Base-by-base conservation (phyloP, 202 grass and related monocot species). In the Dendrocalamus latiflorus region DNA sequence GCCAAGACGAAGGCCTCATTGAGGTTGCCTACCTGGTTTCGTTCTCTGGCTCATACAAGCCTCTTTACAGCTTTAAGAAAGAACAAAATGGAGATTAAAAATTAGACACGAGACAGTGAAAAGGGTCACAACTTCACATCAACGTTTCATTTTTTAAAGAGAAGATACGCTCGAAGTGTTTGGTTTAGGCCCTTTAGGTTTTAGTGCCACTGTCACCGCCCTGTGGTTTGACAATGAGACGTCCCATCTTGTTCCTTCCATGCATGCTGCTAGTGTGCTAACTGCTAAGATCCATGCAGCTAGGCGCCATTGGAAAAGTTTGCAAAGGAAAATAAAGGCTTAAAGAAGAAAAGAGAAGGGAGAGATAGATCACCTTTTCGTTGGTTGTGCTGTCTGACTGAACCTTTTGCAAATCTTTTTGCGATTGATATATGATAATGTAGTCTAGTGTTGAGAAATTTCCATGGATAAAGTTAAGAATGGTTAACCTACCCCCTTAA, bases 351-450 rank as follows among this genome's bases (percentile, higher is more conserved):
- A 38, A 55, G 37, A 50, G n/a, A 17, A 16, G 36, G 83, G 30
- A 54, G 28, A 61, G 79, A 43, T 62, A 68, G 41, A 44, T 63
- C 25, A 36, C 43, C 74, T 86, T 90, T 90, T 86, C 83, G 88
- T 86, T 83, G 74, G 79, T 90, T 86, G 67, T 74, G 74, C 56
- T 78, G 79, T 90, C 88, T 69, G 67, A n/a, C 82, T 1, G 20
- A 71, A 20, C 50, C 25, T 83, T 86, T 65, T 17, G 39, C 88
- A 51, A 50, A 53, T 77, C 78, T 15, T 47, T 13, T 59, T 9
- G 62, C 20, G 49, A 26, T 43, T 49, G 58, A 66, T 62, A 20
- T n/a, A 4, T 65, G 72, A 58, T 80, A 34, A 74, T 76, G 62
- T 60, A 15, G 54, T 24, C 38, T 48, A 37, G 20, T 44, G 59